Conservation (phyloP, 2,329 filamentous ascomycete genomes). For the Xylaria sp. region DNA sequence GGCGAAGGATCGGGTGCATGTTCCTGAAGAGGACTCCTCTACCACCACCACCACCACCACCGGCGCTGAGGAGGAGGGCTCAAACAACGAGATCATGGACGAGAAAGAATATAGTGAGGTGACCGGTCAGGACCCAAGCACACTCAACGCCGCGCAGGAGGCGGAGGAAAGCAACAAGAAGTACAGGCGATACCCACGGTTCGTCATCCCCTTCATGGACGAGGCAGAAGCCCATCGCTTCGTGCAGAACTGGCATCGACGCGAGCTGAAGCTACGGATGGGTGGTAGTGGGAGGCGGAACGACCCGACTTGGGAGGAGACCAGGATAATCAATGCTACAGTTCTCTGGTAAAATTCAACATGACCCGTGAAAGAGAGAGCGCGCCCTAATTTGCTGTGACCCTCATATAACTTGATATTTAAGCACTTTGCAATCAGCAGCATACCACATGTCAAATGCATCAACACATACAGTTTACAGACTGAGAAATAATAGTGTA, state of each 20-base stretch:
- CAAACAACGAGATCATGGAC: no score
- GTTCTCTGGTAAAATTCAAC: conserved; percentile 37
- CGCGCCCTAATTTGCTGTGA: not conserved
- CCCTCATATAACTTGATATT: not conserved
- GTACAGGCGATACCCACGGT: conserved; percentile 46
- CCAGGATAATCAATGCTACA: conserved; percentile 36
- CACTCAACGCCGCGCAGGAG: not conserved
- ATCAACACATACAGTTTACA: not conserved
- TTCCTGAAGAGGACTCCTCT: not conserved
- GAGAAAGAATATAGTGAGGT: not conserved
- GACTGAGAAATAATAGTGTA: conserved; percentile 43
- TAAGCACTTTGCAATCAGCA: no score
- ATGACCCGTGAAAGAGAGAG: not conserved
- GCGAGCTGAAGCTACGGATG: conserved; percentile 41
- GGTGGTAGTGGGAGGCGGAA: conserved; percentile 5
- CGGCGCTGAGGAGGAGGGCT: not conserved
- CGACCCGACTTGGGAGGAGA: conserved; percentile 37
- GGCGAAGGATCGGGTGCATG: conserved; percentile 1
- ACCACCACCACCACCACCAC: no score
- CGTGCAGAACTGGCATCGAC: conserved; percentile 51
- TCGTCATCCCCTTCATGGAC: conserved; percentile 63
- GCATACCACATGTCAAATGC: not conserved
- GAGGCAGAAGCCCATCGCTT: conserved; percentile 59
- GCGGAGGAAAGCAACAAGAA: conserved; percentile 7
- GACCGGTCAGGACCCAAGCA: not conserved